phyloP scores from a whole-genome alignment of 257 asterid genomes.

The Mitragyna speciosa region DNA sequence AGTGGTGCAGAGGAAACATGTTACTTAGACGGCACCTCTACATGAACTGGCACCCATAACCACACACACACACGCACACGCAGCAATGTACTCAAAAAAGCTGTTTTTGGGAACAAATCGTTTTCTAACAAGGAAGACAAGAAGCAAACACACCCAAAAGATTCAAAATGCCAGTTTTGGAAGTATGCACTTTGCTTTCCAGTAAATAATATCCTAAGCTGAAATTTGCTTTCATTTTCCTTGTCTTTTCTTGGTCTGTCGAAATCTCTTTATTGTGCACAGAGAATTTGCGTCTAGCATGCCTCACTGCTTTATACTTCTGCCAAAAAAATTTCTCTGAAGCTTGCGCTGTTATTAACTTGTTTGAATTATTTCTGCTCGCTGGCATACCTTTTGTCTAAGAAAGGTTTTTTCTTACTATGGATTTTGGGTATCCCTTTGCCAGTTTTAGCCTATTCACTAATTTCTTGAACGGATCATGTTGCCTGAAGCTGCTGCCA shows the following conservation, averaged over 20 bases:
- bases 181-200: not conserved
- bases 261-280: not conserved
- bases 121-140: not conserved
- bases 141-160: not conserved
- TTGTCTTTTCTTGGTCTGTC: not conserved
- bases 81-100: not conserved
- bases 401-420: not conserved
- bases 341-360: not conserved
- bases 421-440: not conserved
- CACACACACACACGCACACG: not conserved
- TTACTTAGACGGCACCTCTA: not conserved
- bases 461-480: constrained; percentile 51
- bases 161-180: not conserved
- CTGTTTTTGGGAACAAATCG: not conserved
- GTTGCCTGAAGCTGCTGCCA: constrained; percentile 95
- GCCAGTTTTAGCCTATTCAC: not conserved
- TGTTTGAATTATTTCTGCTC: not conserved
- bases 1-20: not conserved
- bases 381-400: constrained; percentile 3
- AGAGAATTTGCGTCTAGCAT: not conserved
- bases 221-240: not conserved
- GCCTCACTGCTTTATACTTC: not conserved
- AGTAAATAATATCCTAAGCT: not conserved
- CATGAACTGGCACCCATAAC: not conserved
- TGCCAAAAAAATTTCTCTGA: not conserved